A percentile compares a stretch with the other conserved stretches of the same genome.
These are phyloP conservation scores for Colletotrichum tabaci DNA, from an alignment of 2,329 filamentous ascomycete species.

Conservation along the genomic window DNA sequence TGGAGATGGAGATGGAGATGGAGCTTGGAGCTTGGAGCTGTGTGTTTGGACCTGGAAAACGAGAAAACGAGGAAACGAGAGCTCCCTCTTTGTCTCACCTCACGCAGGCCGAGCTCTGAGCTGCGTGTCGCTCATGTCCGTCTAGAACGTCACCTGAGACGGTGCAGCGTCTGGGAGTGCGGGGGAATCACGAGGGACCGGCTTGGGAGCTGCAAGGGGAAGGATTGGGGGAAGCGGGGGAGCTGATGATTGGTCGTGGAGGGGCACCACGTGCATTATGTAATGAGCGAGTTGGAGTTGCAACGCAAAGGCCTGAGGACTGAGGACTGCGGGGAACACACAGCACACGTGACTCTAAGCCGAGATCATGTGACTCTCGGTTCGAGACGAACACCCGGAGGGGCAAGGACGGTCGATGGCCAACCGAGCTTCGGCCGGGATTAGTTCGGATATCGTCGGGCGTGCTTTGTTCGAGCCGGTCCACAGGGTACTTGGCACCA, in stretches of 20 bases:
- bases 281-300: constrained; percentile 35
- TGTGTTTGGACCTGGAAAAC: constrained; percentile 8
- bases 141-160: constrained; percentile 39
- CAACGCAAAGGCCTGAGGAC: constrained; percentile 25
- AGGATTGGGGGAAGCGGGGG: constrained; percentile 34
- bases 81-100: constrained; percentile 6
- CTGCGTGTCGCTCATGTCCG: constrained; percentile 7
- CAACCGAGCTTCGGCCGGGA: background rate
- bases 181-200: constrained; percentile 38
- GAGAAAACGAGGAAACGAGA: background rate
- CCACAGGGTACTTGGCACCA: background rate
- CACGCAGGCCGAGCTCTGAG: constrained; percentile 4
- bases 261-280: background rate
- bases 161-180: constrained; percentile 40
- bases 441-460: background rate
- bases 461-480: background rate
- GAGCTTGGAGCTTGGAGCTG: constrained; percentile 7
- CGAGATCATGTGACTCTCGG: background rate
- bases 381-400: constrained; percentile 2
- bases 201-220: constrained; percentile 5
- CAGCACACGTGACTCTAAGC: background rate
- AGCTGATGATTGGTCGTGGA: constrained; percentile 14
- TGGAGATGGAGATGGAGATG: background rate
- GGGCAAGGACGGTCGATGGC: background rate
- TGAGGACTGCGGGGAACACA: background rate